Evolutionary conservation across 306 rosid species (phyloP).

Genomic region (Citrullus mucosospermus): DNA sequence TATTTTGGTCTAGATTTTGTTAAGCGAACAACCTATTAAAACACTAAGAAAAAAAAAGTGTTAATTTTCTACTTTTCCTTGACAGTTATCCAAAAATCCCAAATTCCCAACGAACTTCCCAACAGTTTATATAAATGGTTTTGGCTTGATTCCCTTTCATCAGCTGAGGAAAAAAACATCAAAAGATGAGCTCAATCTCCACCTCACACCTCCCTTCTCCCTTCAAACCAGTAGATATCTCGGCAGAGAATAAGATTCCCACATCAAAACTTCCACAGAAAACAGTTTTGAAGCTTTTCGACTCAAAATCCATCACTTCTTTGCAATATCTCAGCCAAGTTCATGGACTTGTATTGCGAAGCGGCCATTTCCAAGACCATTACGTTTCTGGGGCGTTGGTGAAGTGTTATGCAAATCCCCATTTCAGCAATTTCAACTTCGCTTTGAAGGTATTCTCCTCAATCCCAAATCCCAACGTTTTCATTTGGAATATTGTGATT

Average conservation of each 20-base stretch:
- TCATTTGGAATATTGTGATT: constrained; percentile 42
- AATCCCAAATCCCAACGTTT: constrained; percentile 44
- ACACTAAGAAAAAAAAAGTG: too few species aligned
- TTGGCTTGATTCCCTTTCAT: background rate
- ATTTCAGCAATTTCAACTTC: constrained; percentile 20
- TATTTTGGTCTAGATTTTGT: too few species aligned
- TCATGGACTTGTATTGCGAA: constrained; percentile 32
- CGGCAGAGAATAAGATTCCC: constrained; percentile 10
- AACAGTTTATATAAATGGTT: background rate
- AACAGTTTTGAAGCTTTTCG: constrained; percentile 29
- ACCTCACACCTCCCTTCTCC: constrained; percentile 22
- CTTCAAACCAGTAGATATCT: constrained; percentile 4
- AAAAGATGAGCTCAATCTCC: constrained; percentile 30
- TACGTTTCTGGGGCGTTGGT: constrained; percentile 38
- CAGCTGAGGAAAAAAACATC: background rate
- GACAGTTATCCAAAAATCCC: background rate
- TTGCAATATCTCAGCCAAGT: constrained; percentile 28
- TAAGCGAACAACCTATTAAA: too few species aligned
- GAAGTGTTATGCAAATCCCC: constrained; percentile 28
- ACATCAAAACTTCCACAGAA: constrained; percentile 36
- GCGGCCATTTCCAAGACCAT: constrained; percentile 44
- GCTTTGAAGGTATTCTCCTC: constrained; percentile 34
- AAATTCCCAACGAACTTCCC: background rate
- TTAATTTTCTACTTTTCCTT: too few species aligned
- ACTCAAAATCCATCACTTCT: constrained; percentile 30